Conservation (phyloP, 2,329 filamentous ascomycete species). For the Aspergillus sp. region DNA sequence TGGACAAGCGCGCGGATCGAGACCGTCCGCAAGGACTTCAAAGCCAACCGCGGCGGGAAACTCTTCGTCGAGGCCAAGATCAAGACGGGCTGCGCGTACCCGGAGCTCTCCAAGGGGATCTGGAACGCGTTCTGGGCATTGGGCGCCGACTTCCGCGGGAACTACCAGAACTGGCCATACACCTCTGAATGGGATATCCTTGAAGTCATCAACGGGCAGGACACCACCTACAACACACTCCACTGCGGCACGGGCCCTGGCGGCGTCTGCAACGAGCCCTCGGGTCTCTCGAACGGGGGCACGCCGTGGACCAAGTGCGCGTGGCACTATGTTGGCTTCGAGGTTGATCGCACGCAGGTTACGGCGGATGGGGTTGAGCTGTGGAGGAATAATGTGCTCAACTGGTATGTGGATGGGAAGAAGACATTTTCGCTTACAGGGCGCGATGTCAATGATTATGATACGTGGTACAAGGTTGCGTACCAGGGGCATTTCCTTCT, state of each 20-base stretch:
- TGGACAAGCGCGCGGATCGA: conserved; percentile 15
- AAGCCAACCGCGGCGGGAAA: conserved; percentile 12
- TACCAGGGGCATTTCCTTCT: conserved; percentile 16
- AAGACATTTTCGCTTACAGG: conserved; percentile 3
- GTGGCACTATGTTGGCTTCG: conserved; percentile 19
- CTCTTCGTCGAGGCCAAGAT: conserved; percentile 13
- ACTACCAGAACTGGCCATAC: conserved; percentile 12
- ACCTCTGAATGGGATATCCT: conserved; percentile 15
- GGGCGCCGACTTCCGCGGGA: conserved; percentile 1
- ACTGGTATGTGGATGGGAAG: conserved; percentile 17
- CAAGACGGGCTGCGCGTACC: not conserved
- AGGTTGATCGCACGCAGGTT: conserved; percentile 11
- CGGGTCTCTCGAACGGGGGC: conserved; percentile 4
- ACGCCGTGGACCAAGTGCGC: conserved; percentile 5
- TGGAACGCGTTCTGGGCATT: conserved; percentile 15
- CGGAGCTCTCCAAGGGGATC: conserved; percentile 5
- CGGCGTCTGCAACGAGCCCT: conserved; percentile 12
- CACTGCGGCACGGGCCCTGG: conserved; percentile 10
- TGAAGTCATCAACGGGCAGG: conserved; percentile 8
- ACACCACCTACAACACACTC: not conserved
- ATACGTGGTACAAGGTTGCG: conserved; percentile 7
- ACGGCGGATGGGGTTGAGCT: not conserved
- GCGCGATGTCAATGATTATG: conserved; percentile 4
- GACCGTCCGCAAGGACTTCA: conserved; percentile 12
- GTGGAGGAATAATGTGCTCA: conserved; percentile 11